A percentile compares a stretch with the other conserved stretches of the same genome.
Evolutionary conservation across 768 basidiomycete species (phyloP).

Genomic region (Sarcodon sp.): DNA sequence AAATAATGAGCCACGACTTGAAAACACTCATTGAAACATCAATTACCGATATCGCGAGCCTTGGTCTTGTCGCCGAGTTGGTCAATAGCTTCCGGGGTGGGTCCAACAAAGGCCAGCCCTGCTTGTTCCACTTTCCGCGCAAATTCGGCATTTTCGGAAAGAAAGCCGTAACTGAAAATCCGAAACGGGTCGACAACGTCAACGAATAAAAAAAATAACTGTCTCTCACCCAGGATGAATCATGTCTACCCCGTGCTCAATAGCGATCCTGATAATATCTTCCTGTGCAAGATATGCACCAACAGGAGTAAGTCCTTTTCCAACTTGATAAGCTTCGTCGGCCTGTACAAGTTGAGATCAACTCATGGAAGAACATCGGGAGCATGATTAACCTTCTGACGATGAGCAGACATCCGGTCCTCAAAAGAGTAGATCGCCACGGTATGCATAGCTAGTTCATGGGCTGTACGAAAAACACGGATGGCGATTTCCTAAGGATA

Average conservation of each 20-base stretch:
- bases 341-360: slow-evolving; percentile 36
- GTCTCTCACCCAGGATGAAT: slow-evolving; percentile 82
- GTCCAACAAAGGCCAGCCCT: slow-evolving; percentile 94
- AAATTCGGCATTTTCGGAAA: slow-evolving; percentile 94
- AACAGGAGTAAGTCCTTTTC: slow-evolving; percentile 91
- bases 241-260: slow-evolving; percentile 99
- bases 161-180: slow-evolving; percentile 79
- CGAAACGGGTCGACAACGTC: background rate
- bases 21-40: background rate
- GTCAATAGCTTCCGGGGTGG: slow-evolving; percentile 93
- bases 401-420: slow-evolving; percentile 92
- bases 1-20: slow-evolving; percentile 3
- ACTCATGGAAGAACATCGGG: slow-evolving; percentile 2
- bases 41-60: slow-evolving; percentile 75
- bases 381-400: slow-evolving; percentile 68
- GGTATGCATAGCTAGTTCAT: slow-evolving; percentile 98
- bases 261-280: slow-evolving; percentile 91
- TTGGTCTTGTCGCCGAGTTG: slow-evolving; percentile 98
- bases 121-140: slow-evolving; percentile 98
- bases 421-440: slow-evolving; percentile 98
- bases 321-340: slow-evolving; percentile 98
- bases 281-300: slow-evolving; percentile 96
- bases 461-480: slow-evolving; percentile 94
- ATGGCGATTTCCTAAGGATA: slow-evolving; percentile 86
- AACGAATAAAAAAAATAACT: slow-evolving; percentile 9